These are phyloP conservation scores for Letharia lupina DNA, from an alignment of 495 filamentous ascomycete species.

Conservation along the genomic window DNA sequence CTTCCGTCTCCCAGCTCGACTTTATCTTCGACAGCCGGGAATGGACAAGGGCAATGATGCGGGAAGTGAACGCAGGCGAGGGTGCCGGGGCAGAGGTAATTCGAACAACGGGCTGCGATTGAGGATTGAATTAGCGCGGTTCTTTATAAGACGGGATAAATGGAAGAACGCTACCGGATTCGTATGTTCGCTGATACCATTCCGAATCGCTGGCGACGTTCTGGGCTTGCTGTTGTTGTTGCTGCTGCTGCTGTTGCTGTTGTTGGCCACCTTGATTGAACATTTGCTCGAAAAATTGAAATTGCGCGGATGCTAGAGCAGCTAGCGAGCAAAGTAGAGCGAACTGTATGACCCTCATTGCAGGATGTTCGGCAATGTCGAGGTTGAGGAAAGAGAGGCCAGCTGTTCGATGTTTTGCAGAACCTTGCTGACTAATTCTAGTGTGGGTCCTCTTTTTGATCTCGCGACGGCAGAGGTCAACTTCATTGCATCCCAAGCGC, in stretches of 20 bases:
- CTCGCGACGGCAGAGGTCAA: not conserved
- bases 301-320: constrained; percentile 55
- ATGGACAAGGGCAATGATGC: constrained; percentile 87
- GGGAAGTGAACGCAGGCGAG: constrained; percentile 87
- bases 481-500: not conserved
- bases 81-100: constrained; percentile 87
- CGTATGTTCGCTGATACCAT: constrained; percentile 68
- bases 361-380: constrained; percentile 16
- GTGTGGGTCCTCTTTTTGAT: not conserved
- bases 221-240: constrained; percentile 56
- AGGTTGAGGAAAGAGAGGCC: constrained; percentile 1
- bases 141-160: too few species aligned
- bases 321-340: constrained; percentile 40
- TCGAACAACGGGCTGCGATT: constrained; percentile 60
- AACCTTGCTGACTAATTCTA: not conserved
- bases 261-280: constrained; percentile 51
- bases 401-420: constrained; percentile 2
- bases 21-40: constrained; percentile 75
- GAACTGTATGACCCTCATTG: constrained; percentile 24
- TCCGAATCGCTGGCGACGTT: constrained; percentile 70
- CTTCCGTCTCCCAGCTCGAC: constrained; percentile 77
- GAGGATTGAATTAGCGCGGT: too few species aligned
- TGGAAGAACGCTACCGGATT: constrained; percentile 38
- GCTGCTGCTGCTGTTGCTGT: constrained; percentile 50
- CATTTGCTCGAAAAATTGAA: constrained; percentile 87